Evolutionary conservation across 2,329 filamentous ascomycete species (phyloP), one percentile per base, ranked within the genome.

Genomic region (Penicillium sp.): DNA sequence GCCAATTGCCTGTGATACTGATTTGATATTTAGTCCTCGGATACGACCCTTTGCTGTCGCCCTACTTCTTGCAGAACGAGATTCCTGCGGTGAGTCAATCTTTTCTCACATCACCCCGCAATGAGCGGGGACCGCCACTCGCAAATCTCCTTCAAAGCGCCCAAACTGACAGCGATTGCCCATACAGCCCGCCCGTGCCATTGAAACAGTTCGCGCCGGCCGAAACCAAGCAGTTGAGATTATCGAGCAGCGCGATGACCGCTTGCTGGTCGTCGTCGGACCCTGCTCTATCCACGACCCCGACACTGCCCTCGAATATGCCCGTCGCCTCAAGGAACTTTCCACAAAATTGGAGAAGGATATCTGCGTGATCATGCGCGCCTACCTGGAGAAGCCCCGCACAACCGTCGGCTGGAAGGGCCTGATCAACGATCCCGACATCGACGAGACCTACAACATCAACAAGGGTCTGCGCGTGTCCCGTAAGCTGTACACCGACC

Each of bases 401-500:
- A 99, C 94, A 46, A 99, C 94, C 0, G 92, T 99, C 46, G 94
- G 94, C 71, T 99, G 94, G 94, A 99, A 99, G 79, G 94, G 94
- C 48, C 82, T 99, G 74, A 97, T 99, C 82, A 99, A 99, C 77
- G 94, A 99, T 75, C 94, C 94, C 2, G 92, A 97, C 69, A 96
- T 99, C 73, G 91, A 99, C 75, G 88, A 94, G 74, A 94, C 88
- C 70, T 99, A 89, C 87, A 85, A 96, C 79, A 99, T 99, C 81
- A 99, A 99, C 85, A 97, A 97, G 82, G 94, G 94, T 49, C 83
- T 99, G 53, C 86, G 91, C 29, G 86, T 96, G 53, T 93, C 90
- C n/a, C 84, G 94, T 66, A 88, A 96, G 78, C 83, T 99, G 70
- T 99, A 97, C 79, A 85, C 88, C 66, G 92, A 97, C 70, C 81